Conservation (phyloP, 768 basidiomycete genomes). For the Krasilnikovozyma curviuscula region DNA sequence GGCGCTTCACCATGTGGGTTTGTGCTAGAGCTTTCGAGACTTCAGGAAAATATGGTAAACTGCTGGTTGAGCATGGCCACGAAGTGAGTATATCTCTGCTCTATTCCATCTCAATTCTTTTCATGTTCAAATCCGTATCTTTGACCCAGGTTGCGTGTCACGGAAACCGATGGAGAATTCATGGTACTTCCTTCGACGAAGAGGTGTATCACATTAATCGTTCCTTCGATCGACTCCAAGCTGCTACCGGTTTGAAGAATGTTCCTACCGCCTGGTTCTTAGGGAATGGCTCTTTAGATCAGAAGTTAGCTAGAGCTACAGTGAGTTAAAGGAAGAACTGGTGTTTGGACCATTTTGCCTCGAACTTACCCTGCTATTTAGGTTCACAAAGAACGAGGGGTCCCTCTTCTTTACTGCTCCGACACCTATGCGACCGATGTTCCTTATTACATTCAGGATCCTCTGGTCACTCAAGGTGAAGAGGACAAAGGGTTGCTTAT, state of each 20-base stretch:
- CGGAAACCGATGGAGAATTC: constrained; percentile 18
- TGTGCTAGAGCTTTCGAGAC: neutral
- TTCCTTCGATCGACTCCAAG: constrained; percentile 18
- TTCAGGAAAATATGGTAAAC: too few relatives aligned
- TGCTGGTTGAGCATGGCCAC: too few relatives aligned
- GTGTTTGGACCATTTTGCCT: too few relatives aligned
- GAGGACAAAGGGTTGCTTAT: too few relatives aligned
- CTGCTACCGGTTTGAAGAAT: constrained; percentile 13
- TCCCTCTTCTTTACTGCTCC: constrained; percentile 17
- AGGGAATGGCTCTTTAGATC: constrained; percentile 8
- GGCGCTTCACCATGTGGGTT: constrained; percentile 4
- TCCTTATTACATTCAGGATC: constrained; percentile 14
- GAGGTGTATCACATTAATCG: constrained; percentile 13
- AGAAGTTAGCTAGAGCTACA: constrained; percentile 13
- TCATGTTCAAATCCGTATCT: neutral
- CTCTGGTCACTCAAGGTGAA: too few relatives aligned
- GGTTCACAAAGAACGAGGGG: constrained; percentile 16
- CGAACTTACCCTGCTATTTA: too few relatives aligned
- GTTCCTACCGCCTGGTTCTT: constrained; percentile 18
- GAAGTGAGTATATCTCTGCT: neutral
- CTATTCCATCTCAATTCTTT: neutral
- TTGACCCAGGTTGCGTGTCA: constrained; percentile 14
- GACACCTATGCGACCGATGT: constrained; percentile 16
- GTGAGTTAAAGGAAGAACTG: too few relatives aligned
- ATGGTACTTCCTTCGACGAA: constrained; percentile 2